Evolutionary conservation across 495 filamentous ascomycete genomes (phyloP), one percentile per base, ranked within the genome.

Genomic region (Penicillium odoratum): DNA sequence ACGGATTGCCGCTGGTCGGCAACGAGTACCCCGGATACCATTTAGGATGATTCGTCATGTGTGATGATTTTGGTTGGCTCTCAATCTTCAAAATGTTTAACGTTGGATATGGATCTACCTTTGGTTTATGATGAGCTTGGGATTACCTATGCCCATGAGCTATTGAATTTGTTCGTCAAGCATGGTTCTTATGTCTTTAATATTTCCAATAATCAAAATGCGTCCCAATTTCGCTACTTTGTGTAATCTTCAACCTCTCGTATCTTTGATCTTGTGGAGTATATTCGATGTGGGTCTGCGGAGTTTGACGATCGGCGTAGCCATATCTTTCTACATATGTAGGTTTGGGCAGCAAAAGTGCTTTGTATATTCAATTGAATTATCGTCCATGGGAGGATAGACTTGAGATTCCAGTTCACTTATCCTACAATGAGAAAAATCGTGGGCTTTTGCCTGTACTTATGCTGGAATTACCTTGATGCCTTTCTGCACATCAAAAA

Each of bases 1-100:
- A 49, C 25, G 49, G 50, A 18, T 34, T 64, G 62, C 67, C 64
- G 67, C 67, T 63, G 67, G 67, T 43, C 61, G 67, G 61, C 59
- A 58, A 55, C 59, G 59, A 44, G 34, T 69, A 69, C 47, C 33
- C 59, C 21, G 59, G 51, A 40, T 69, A 69, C 31, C 58, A 58
- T 25, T 38, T 61, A 13, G 58, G 63, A 26, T 66, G 18, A 59
- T 40, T 4, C 7, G 5, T 33, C 9, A 38, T 40, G 38, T n/a
- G 38, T 40, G 38, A 40, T 40, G 3, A 40, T n/a, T 0, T 16
- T 5, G 0, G 10, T n/a, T 40, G 33, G 21, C 3, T 33, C 9
- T 33, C 9, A 7, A 7, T 40, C 3, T n/a, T 40, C 13, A 13
- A 40, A 13, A 40, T 16, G n/a, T 5, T 40, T 11, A 13, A 40